Evolutionary conservation across 106 monocot genomes (phyloP), one percentile per base, ranked within the genome.

Genomic region (Dactylorhiza incarnata): DNA sequence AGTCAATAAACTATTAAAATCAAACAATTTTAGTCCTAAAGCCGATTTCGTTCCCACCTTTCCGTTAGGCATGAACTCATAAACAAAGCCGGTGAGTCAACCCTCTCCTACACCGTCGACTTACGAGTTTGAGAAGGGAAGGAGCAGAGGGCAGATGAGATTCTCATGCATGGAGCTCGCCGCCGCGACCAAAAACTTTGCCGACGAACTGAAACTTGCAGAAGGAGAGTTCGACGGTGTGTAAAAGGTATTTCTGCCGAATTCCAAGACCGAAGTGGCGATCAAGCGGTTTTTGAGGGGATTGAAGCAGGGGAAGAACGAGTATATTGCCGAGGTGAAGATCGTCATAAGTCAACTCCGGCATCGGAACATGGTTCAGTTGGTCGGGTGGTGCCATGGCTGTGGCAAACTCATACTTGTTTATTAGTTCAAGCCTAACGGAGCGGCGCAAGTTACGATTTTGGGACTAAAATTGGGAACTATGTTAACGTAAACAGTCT

Each of bases 301-400:
- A 0, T 88, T 85, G 17, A 77, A 74, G 44, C 88, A 88, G 68
- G 88, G 88, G 52, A 80, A 71, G 54, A 88, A 88, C 53, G 85
- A 88, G 71, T 88, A 85, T 55, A 49, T 83, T 6, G 74, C 88
- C 0, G 88, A 85, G 61, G 88, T 88, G 23, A 82, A 69, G 75
- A 85, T 83, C 48, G n/a, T n/a, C n/a, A 88, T 88, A 9, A 88
- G 88, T 78, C 76, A 25, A 67, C 65, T 88, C 20, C 54, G 88
- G 43, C 85, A 85, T 52, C 82, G 85, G 22, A 82, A 88, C 73
- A 59, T 88, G 14, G 88, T 88, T 2, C 80, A 76, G 44, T 75
- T 88, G 43, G 75, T 88, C 17, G 88, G 88, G 6, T 88, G 85
- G 85, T 88, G 88, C 80, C 88, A 85, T 19, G 65, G 78, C 3